Conservation (phyloP, 2,329 filamentous ascomycete species). For the Bertia moriformis region DNA sequence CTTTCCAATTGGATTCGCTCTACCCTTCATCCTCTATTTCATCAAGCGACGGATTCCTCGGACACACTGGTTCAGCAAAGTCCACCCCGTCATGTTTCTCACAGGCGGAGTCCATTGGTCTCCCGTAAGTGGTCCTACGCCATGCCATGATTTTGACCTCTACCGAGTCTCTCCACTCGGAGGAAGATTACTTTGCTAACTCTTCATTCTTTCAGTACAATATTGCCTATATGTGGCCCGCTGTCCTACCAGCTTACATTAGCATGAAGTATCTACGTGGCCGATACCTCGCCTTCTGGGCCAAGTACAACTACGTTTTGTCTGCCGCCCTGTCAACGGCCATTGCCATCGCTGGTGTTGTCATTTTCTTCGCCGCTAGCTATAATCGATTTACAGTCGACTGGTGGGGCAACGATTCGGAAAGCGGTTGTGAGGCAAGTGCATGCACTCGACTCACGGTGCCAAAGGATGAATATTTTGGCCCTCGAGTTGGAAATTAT, state of each 20-base stretch:
- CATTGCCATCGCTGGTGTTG: conserved; percentile 31
- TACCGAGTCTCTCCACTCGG: conserved; percentile 43
- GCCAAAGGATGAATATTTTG: conserved; percentile 6
- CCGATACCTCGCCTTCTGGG: conserved; percentile 30
- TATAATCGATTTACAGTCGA: conserved; percentile 22
- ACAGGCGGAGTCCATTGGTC: conserved; percentile 29
- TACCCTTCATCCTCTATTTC: conserved; percentile 27
- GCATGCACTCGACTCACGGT: conserved; percentile 7
- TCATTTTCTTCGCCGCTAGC: conserved; percentile 37
- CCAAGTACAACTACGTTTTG: conserved; percentile 38
- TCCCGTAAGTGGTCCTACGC: too few relatives aligned
- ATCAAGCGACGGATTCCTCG: conserved; percentile 19
- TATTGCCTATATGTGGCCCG: conserved; percentile 29
- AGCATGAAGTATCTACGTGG: conserved; percentile 31
- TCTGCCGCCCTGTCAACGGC: conserved; percentile 33
- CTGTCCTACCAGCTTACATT: conserved; percentile 28
- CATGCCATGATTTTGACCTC: too few relatives aligned
- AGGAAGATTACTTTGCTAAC: conserved; percentile 38
- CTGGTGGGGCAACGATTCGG: conserved; percentile 14
- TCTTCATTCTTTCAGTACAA: conserved; percentile 40
- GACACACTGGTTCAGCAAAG: conserved; percentile 20
- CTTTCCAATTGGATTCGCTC: conserved; percentile 30
- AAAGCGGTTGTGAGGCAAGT: conserved; percentile 9
- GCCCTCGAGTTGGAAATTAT: conserved; percentile 4
- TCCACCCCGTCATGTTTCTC: conserved; percentile 31